These are phyloP conservation scores for Nannochloris sp. DNA, from an alignment of 139 green algal species.

Conservation along the genomic window DNA sequence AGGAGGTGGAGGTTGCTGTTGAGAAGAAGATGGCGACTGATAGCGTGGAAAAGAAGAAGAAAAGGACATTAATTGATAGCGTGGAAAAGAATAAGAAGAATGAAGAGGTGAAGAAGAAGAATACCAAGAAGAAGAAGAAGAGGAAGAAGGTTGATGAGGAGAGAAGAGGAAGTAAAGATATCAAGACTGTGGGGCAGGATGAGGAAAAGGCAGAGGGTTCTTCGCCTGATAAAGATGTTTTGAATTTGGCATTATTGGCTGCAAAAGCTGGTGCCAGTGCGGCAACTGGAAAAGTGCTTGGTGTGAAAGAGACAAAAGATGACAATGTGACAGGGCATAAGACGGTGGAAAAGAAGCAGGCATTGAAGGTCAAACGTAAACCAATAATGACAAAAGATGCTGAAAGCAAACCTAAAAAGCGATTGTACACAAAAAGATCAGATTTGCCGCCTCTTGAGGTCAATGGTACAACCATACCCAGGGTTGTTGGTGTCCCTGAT, in stretches of 20 bases:
- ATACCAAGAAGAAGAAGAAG: not conserved
- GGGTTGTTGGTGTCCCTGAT: not conserved
- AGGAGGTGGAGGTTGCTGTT: not conserved
- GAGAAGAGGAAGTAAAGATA: not conserved
- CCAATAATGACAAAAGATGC: not conserved
- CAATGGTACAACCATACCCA: not conserved
- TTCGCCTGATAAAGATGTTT: not conserved
- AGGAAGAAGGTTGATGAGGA: not conserved
- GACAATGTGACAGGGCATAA: not conserved
- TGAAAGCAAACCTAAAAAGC: not conserved
- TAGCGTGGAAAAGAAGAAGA: not conserved
- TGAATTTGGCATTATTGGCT: slow-evolving; percentile 2
- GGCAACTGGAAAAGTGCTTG: not conserved
- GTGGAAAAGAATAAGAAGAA: not conserved
- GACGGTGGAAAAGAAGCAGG: not conserved
- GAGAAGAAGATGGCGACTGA: too few species aligned
- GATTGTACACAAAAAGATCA: too few species aligned
- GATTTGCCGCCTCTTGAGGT: not conserved
- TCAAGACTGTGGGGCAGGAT: too few species aligned
- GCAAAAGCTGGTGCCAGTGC: slow-evolving; percentile 6
- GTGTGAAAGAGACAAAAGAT: not conserved
- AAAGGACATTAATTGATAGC: not conserved
- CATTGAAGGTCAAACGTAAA: not conserved
- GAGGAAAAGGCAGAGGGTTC: not conserved
- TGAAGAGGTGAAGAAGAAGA: not conserved